Percentiles rank a stretch among this genome's conserved stretches.
These are phyloP conservation scores for Pythium grandisporangium DNA, from an alignment of 352 stramenopile species.

Conservation along the genomic window DNA sequence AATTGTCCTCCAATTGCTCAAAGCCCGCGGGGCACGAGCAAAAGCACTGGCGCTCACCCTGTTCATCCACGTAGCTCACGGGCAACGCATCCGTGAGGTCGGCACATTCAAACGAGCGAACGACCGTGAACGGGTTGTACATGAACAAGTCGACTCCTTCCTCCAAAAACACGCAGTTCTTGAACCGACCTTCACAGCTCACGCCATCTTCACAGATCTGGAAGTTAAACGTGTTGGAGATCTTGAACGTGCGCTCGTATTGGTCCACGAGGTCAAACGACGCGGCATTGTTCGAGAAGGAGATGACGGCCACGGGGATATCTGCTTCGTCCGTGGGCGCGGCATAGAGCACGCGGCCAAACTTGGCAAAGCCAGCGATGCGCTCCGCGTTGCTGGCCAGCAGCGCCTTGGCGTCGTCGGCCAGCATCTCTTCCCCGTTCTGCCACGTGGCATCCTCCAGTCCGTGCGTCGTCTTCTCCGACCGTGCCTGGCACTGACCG, in stretches of 20 bases:
- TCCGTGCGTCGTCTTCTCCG: conserved; percentile 14
- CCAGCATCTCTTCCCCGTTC: background rate
- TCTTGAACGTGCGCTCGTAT: conserved; percentile 15
- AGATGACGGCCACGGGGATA: conserved; percentile 21
- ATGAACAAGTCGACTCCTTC: conserved; percentile 38
- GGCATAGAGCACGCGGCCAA: conserved; percentile 17
- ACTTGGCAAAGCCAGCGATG: conserved; percentile 22
- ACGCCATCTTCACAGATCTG: conserved; percentile 15
- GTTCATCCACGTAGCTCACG: conserved; percentile 27
- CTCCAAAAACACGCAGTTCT: conserved; percentile 23
- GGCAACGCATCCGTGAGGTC: conserved; percentile 27
- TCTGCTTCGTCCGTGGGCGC: background rate
- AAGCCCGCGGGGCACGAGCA: conserved; percentile 39
- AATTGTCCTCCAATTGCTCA: conserved; percentile 10
- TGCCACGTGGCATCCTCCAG: conserved; percentile 2
- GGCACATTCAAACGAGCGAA: conserved; percentile 23
- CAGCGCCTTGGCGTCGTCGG: conserved; percentile 10
- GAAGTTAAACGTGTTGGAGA: conserved; percentile 32
- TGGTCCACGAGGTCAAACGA: conserved; percentile 23
- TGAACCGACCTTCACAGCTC: conserved; percentile 12
- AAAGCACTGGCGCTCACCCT: conserved; percentile 34
- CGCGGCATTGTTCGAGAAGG: conserved; percentile 25
- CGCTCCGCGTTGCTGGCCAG: conserved; percentile 14
- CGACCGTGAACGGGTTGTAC: conserved; percentile 52
- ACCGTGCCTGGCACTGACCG: conserved; percentile 21